Percentiles rank a stretch among this genome's conserved stretches.
phyloP scores from a whole-genome alignment of 2,329 filamentous ascomycete species.

The Endocalyx cinctus region DNA sequence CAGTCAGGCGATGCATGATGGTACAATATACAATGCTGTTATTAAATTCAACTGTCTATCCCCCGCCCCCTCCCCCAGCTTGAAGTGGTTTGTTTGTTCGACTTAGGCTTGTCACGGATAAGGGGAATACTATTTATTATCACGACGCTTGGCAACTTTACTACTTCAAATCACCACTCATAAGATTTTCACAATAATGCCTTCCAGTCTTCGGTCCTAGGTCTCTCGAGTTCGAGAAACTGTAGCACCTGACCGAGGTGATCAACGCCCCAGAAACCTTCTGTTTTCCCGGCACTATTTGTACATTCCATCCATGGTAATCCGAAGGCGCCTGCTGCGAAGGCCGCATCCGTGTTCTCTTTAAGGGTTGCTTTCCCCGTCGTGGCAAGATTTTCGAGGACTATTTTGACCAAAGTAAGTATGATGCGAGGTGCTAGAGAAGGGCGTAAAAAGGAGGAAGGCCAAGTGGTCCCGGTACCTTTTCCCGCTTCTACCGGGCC shows the following conservation, averaged over 20 bases:
- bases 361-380: conserved; percentile 26
- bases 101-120: too few relatives aligned
- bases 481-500: conserved; percentile 19
- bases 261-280: conserved; percentile 36
- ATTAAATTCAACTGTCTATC: too few relatives aligned
- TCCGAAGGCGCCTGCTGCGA: conserved; percentile 32
- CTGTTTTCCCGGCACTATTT: conserved; percentile 22
- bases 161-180: too few relatives aligned
- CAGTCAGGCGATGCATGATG: too few relatives aligned
- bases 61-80: too few relatives aligned
- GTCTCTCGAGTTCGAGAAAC: conserved; percentile 29
- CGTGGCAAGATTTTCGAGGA: conserved; percentile 19
- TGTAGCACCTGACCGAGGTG: conserved; percentile 31
- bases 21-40: too few relatives aligned
- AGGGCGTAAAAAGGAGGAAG: too few relatives aligned
- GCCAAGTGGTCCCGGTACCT: too few relatives aligned
- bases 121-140: too few relatives aligned
- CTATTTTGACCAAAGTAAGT: conserved; percentile 9
- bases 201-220: conserved; percentile 25
- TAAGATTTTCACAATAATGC: conserved; percentile 23
- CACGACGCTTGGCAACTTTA: too few relatives aligned
- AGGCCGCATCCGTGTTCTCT: conserved; percentile 31
- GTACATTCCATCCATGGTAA: conserved; percentile 35
- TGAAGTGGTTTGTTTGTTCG: too few relatives aligned
- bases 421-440: too few relatives aligned